phyloP scores from a whole-genome alignment of 148 eudicot genomes.

The Persicaria tinctoria region DNA sequence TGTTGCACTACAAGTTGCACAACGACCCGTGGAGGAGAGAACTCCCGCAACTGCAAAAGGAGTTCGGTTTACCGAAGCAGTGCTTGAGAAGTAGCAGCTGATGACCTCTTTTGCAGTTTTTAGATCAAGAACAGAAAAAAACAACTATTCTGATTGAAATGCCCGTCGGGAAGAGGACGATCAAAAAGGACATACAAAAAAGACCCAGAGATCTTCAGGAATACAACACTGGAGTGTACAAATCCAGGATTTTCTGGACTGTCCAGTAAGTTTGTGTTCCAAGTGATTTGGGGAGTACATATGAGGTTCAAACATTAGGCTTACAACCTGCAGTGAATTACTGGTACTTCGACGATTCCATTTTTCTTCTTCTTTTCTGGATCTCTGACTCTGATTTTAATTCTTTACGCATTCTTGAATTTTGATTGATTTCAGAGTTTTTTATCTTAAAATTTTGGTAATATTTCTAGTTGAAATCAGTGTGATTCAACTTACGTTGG shows the following conservation, averaged over 20 bases:
- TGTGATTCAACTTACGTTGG: no score
- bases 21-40: conserved; percentile 71
- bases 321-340: background rate
- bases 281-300: background rate
- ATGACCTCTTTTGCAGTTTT: background rate
- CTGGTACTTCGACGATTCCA: background rate
- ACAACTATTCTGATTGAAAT: background rate
- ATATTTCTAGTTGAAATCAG: no score
- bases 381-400: background rate
- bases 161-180: background rate
- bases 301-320: background rate
- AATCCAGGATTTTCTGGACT: background rate
- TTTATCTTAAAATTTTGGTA: no score
- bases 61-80: conserved; percentile 49
- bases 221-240: background rate
- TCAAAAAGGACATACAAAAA: background rate
- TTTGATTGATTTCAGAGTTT: no score
- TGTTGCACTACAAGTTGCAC: conserved; percentile 76
- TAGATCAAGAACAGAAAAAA: background rate
- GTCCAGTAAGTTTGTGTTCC: background rate
- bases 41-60: conserved; percentile 21
- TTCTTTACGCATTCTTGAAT: no score
- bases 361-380: background rate
- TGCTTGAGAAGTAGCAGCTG: conserved; percentile 28
- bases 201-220: background rate